phyloP scores from a whole-genome alignment of 108 stramenopile species.

The Pseudonitzschia pungens region DNA sequence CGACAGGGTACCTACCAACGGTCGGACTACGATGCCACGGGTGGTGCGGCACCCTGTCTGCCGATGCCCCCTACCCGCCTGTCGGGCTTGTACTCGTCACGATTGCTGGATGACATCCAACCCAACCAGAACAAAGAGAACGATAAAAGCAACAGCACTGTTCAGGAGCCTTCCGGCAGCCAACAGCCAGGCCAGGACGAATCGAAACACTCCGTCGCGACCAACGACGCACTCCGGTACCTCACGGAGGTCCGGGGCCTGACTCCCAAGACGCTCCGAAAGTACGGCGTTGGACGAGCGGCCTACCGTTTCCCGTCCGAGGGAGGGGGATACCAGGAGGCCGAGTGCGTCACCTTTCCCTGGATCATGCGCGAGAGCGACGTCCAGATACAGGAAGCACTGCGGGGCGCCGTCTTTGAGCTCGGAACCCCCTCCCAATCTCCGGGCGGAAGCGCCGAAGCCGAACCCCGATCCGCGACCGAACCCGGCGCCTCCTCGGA shows the following conservation, averaged over 20 bases:
- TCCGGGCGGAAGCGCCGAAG: constrained; percentile 10
- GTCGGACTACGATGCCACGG: neutral
- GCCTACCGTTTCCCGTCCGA: constrained; percentile 63
- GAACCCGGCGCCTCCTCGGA: neutral
- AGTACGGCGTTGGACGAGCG: constrained; percentile 91
- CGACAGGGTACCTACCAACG: neutral
- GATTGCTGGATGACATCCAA: constrained; percentile 41
- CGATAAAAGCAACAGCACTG: neutral
- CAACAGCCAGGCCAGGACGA: too few species aligned
- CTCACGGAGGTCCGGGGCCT: constrained; percentile 68
- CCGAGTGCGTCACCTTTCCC: constrained; percentile 90
- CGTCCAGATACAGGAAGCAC: constrained; percentile 54
- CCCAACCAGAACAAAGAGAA: neutral
- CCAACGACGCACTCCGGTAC: constrained; percentile 54
- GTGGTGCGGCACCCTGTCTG: constrained; percentile 24
- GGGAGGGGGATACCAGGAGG: constrained; percentile 23
- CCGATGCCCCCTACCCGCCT: constrained; percentile 67
- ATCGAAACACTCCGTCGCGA: too few species aligned
- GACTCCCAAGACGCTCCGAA: constrained; percentile 51
- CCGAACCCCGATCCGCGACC: constrained; percentile 33
- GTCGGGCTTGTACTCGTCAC: constrained; percentile 46
- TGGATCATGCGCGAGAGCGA: constrained; percentile 82
- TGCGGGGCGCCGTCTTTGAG: constrained; percentile 47
- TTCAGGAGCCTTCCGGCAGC: neutral
- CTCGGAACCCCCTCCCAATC: neutral